Percentiles rank a stretch among this genome's conserved stretches.
These are phyloP conservation scores for Coemansia sp. DNA, from an alignment of 192 early-diverging fungal genomes.

Conservation along the genomic window DNA sequence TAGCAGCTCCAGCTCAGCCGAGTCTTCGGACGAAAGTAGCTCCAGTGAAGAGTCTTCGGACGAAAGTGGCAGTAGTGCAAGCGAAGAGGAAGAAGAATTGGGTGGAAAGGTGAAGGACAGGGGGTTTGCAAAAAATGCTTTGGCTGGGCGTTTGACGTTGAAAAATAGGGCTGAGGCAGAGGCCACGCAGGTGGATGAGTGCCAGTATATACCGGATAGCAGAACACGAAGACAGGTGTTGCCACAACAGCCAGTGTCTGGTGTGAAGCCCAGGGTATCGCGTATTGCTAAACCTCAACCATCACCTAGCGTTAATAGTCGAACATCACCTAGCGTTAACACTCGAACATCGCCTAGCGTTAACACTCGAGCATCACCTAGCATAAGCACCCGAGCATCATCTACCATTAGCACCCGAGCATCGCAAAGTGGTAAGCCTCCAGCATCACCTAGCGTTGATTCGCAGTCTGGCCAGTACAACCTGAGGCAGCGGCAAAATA, in stretches of 20 bases:
- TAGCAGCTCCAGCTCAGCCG: background rate
- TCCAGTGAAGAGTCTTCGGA: background rate
- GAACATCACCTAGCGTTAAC: no score
- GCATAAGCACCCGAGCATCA: no score
- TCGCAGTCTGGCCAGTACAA: conserved; percentile 10
- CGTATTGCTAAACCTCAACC: no score
- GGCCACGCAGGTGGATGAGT: background rate
- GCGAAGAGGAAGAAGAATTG: no score
- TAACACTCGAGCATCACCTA: no score
- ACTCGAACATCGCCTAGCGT: no score
- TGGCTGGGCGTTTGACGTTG: background rate
- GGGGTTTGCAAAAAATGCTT: no score
- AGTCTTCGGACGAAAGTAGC: background rate
- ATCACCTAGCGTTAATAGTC: no score
- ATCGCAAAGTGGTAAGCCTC: no score
- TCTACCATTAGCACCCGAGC: no score
- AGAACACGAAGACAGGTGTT: background rate
- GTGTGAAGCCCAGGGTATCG: background rate
- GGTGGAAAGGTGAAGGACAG: no score
- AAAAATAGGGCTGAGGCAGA: background rate
- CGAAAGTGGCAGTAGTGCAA: background rate
- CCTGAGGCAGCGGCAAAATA: conserved; percentile 5
- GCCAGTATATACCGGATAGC: background rate
- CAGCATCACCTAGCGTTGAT: no score
- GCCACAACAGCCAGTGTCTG: background rate